A percentile compares a stretch with the other conserved stretches of the same genome.
phyloP scores from a whole-genome alignment of 768 basidiomycete species.

The Rhodotorula kratochvilovae region DNA sequence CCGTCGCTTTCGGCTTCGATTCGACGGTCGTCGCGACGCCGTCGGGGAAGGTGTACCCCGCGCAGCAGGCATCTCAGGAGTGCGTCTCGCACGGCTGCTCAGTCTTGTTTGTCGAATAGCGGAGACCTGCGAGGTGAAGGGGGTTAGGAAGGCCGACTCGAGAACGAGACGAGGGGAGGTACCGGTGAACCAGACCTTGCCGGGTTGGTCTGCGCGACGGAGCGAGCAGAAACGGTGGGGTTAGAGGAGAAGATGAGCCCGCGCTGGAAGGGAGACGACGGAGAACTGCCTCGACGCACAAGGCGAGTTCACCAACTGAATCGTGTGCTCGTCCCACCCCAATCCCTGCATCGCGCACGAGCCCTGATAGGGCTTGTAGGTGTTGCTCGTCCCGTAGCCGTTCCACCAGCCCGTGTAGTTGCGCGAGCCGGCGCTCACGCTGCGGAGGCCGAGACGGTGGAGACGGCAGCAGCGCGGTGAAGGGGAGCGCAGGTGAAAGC shows the following conservation, averaged over 20 bases:
- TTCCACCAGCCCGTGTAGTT: slow-evolving; percentile 23
- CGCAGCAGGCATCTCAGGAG: slow-evolving; percentile 6
- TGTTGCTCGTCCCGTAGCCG: background rate
- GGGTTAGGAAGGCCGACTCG: no score
- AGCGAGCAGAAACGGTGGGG: no score
- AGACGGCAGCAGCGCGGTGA: no score
- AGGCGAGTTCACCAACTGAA: slow-evolving; percentile 6
- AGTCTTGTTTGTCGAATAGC: slow-evolving; percentile 14
- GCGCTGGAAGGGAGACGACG: no score
- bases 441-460: background rate
- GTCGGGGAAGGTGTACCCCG: background rate
- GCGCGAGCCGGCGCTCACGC: background rate
- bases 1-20: background rate
- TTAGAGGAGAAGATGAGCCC: no score
- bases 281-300: background rate
- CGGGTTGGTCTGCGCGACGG: background rate
- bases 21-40: slow-evolving; percentile 4
- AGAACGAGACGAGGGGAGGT: background rate
- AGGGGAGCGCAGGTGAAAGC: no score
- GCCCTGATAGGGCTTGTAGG: slow-evolving; percentile 8
- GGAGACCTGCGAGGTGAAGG: background rate
- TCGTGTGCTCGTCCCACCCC: slow-evolving; percentile 13
- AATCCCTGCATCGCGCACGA: slow-evolving; percentile 5
- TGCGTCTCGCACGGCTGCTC: slow-evolving; percentile 4
- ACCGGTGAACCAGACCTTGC: slow-evolving; percentile 26